Base-by-base conservation (phyloP, 768 basidiomycete species). In the Suillus variegatus region DNA sequence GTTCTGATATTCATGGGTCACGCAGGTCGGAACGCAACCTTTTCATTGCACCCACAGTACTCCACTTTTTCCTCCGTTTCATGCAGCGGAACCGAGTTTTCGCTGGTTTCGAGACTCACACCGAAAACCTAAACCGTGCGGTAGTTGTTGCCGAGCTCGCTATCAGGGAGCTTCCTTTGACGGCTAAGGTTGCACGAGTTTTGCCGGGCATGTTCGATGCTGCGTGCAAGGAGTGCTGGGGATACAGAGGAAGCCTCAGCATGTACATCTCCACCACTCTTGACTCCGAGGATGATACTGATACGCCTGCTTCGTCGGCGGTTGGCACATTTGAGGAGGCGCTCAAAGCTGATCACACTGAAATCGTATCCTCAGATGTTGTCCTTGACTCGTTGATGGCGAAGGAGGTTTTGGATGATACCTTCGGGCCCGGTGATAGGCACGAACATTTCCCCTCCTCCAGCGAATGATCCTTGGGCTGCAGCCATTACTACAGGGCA, bases 141-240 rank as follows among this genome's bases (percentile, higher is more conserved):
- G 62, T 88, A 40, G 75, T 74, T 2, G 69, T 89, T 16, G 73
- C 77, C 54, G 75, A 78, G 46, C 62, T 67, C 10, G 84, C 83
- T 9, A 68, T 68, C 43, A 73, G 69, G 28, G 82, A 85, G 66
- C 74, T 85, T 9, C 84, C 82, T 5, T 68, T 74, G 57, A 82
- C 82, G 4, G 78, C 76, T 38, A 75, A 72, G 62, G 72, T 85
- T 57, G 79, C 76, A 18, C 69, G 73, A 51, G 69, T 70, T 9
- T 72, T 85, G 43, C 80, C 83, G 0, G 80, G 82, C 35, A 62
- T 70, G 1, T 85, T 91, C 64, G 82, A 82, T 67, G 57, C 71
- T 12, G 87, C 81, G 0, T 89, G 85, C 71, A 77, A 73, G 35
- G 76, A 74, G 8, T 80, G 82, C 47, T 90, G 84, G 81, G 88